Evolutionary conservation across 352 stramenopile species (phyloP), one percentile per base, ranked within the genome.

Genomic region (Globisporangium orthogonon): DNA sequence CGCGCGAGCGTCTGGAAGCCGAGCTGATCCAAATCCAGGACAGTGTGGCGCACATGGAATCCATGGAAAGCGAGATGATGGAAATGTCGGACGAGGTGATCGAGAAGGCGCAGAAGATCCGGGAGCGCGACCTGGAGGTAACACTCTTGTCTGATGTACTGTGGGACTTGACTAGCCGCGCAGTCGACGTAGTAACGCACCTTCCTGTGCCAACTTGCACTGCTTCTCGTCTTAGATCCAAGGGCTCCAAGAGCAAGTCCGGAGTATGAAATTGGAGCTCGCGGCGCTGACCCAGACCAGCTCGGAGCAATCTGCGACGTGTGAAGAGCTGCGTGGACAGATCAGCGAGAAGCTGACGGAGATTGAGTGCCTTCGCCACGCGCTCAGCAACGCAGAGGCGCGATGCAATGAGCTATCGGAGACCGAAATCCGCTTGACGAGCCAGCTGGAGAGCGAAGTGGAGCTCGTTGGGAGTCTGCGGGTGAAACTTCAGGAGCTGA

Each of bases 51-150:
- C 79, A 87, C 35, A 71, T 76, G 39, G 78, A 91, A 31, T 77
- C 78, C 13, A 87, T 94, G 76, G 81, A 94, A 56, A 59, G 59
- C 2, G 84, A 91, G 50, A 81, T 94, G 57, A 76, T 66, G 0
- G 79, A 90, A 40, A 89, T 92, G 78, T 78, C 74, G 6, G 82
- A 92, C 43, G 80, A 94, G 55, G 51, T 92, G 52, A 89, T 91
- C 45, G 74, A 63, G 13, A 91, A 91, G 50, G 76, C 78, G 18
- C 76, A 90, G 52, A 78, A 86, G 40, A 84, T 91, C 30, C 76
- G 74, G 18, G 62, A 71, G 35, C 75, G 73, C 29, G 77, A 89
- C 29, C 61, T 83, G n/a, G 65, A 87, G 65, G 69, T 77, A 47
- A 6, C 50, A 56, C 1, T 40, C n/a, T 13, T 35, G 37, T 43